phyloP scores from a whole-genome alignment of 2,329 filamentous ascomycete species.

The Epichloe coenophiala region DNA sequence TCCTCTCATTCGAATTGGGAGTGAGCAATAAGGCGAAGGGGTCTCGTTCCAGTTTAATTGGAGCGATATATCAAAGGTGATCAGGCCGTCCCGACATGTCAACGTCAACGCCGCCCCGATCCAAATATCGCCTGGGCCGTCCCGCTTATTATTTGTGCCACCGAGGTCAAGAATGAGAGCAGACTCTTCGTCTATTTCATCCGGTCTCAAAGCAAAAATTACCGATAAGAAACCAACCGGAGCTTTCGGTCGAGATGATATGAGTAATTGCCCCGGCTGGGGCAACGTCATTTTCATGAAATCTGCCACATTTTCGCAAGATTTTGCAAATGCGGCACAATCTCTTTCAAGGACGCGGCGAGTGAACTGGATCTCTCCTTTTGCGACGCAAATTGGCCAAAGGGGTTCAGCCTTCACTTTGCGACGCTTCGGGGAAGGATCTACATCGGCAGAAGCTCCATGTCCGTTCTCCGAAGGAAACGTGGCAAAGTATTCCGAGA shows the following conservation, averaged over 20 bases:
- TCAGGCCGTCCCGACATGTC: conserved; percentile 12
- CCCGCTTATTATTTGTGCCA: conserved; percentile 7
- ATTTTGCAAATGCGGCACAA: conserved; percentile 2
- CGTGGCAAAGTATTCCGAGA: conserved; percentile 12
- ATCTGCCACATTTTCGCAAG: conserved; percentile 10
- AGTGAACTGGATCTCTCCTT: conserved; percentile 13
- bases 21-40: conserved; percentile 14
- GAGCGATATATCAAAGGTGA: conserved; percentile 20
- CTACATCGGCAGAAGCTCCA: conserved; percentile 4
- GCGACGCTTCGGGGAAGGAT: conserved; percentile 19
- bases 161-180: conserved; percentile 10
- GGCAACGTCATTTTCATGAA: conserved; percentile 9
- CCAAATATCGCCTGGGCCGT: conserved; percentile 22
- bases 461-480: conserved; percentile 9
- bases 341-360: conserved; percentile 11
- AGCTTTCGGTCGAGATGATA: conserved; percentile 8
- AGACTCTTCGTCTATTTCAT: conserved; percentile 11
- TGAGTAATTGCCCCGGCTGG: conserved; percentile 7
- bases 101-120: conserved; percentile 18
- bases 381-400: conserved; percentile 14
- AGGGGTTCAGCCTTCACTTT: conserved; percentile 11
- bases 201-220: conserved; percentile 11
- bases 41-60: conserved; percentile 31
- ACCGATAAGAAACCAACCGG: conserved; percentile 4
- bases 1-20: conserved; percentile 19